These are phyloP conservation scores for Pleurotus platypus DNA, from an alignment of 768 basidiomycete species.

Conservation along the genomic window DNA sequence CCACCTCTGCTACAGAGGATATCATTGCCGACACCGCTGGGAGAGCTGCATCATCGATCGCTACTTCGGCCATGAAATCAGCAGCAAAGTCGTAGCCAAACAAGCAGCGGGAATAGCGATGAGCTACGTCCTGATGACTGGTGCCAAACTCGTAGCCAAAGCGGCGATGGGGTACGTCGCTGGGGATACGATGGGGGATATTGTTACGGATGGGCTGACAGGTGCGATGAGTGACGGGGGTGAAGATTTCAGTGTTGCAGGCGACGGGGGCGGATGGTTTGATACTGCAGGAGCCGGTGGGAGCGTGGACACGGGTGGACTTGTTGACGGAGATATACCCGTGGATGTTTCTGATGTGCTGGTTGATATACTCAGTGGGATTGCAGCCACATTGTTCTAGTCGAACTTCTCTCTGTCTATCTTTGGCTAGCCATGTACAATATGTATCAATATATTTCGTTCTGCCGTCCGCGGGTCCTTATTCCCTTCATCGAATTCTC, in stretches of 20 bases:
- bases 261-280: background rate
- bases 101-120: background rate
- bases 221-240: background rate
- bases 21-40: background rate
- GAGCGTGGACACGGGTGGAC: background rate
- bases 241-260: background rate
- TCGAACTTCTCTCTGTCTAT: too few relatives aligned
- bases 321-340: too few relatives aligned
- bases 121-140: background rate
- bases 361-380: too few relatives aligned
- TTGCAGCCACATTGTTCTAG: too few relatives aligned
- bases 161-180: background rate
- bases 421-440: too few relatives aligned
- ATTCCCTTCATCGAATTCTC: too few relatives aligned
- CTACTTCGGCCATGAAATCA: background rate
- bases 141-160: background rate
- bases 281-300: background rate
- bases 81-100: background rate
- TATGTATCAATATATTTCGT: too few relatives aligned
- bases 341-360: too few relatives aligned
- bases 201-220: background rate
- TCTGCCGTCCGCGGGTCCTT: too few relatives aligned
- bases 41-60: too few relatives aligned
- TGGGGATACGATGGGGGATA: background rate
- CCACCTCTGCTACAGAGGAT: background rate